Percentiles rank a stretch among this genome's conserved stretches.
Conservation (phyloP, 306 rosid species). For the Cucurbita pepo region DNA sequence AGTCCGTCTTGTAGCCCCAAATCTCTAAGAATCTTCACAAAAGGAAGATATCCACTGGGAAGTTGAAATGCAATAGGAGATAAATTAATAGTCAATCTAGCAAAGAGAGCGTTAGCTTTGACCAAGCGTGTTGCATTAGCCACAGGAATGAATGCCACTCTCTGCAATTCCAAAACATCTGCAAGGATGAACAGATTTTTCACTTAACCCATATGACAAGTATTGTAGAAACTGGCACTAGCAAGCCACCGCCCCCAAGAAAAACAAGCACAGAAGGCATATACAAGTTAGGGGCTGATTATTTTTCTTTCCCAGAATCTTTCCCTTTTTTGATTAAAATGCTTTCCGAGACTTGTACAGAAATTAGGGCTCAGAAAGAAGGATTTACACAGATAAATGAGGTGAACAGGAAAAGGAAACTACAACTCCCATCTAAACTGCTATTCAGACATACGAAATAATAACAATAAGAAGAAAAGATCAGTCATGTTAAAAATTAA, state of each 20-base stretch:
- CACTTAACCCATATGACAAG: not conserved
- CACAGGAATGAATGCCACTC: slow-evolving; percentile 76
- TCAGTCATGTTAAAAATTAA: not conserved
- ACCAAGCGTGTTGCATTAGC: slow-evolving; percentile 95
- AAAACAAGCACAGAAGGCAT: not conserved
- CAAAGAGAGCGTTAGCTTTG: slow-evolving; percentile 63
- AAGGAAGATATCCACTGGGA: slow-evolving; percentile 71
- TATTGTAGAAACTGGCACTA: not conserved
- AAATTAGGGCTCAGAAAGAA: not conserved
- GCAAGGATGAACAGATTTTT: slow-evolving; percentile 16
- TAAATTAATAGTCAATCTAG: slow-evolving; percentile 62
- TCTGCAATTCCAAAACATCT: slow-evolving; percentile 52
- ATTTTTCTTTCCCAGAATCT: not conserved
- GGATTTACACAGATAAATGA: not conserved
- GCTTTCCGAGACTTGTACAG: not conserved
- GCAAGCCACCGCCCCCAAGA: not conserved
- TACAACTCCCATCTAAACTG: not conserved
- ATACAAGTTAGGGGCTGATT: not conserved
- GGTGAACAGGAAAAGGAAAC: not conserved
- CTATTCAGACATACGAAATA: not conserved
- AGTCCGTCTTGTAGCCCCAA: slow-evolving; percentile 79
- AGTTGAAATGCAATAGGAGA: slow-evolving; percentile 98
- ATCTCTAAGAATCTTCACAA: slow-evolving; percentile 63
- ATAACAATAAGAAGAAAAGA: not conserved
- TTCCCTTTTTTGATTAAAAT: not conserved